Evolutionary conservation across 352 stramenopile genomes (phyloP).

Genomic region (Thalassiosira oceanica): DNA sequence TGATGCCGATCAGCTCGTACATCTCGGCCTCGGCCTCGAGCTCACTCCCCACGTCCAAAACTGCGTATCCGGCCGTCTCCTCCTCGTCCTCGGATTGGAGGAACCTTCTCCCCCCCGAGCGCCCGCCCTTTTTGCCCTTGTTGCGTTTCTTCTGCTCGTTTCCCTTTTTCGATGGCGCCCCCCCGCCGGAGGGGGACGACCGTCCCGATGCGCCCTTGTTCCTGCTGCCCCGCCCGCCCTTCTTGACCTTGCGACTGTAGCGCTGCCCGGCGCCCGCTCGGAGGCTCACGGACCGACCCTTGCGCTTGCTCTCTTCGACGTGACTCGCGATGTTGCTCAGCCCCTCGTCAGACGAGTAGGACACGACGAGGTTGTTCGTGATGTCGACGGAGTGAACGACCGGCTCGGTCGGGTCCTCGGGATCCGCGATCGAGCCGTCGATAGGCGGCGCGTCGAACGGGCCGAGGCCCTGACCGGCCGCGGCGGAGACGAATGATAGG

Average conservation of each 20-base stretch:
- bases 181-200: too few relatives aligned
- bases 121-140: neutral
- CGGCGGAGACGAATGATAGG: too few relatives aligned
- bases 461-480: too few relatives aligned
- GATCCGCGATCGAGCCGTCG: too few relatives aligned
- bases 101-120: neutral
- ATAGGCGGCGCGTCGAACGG: too few relatives aligned
- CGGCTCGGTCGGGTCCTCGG: too few relatives aligned
- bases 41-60: too few relatives aligned
- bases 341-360: neutral
- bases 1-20: neutral
- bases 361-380: neutral
- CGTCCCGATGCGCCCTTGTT: too few relatives aligned
- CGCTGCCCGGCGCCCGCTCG: neutral
- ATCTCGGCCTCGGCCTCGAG: neutral
- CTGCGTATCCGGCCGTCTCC: too few relatives aligned
- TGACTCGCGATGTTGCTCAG: neutral
- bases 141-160: neutral
- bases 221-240: too few relatives aligned
- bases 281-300: neutral
- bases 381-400: neutral
- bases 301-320: neutral
- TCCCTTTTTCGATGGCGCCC: too few relatives aligned
- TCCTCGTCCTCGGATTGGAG: neutral
- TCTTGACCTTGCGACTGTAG: too few relatives aligned